Evolutionary conservation across 306 rosid species (phyloP), one percentile per base, ranked within the genome.

Genomic region (Sphenostylis stenocarpa): DNA sequence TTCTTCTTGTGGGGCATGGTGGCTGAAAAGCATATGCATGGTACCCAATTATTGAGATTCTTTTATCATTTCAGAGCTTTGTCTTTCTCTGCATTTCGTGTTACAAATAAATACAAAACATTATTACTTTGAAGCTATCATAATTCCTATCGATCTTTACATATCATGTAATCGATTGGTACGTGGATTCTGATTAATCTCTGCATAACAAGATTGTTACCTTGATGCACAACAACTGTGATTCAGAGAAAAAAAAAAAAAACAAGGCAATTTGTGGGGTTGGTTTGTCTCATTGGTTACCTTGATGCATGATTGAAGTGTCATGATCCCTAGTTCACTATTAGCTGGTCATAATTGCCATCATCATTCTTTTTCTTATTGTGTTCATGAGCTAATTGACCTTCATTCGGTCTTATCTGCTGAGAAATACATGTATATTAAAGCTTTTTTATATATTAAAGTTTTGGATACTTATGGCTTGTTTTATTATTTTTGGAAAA

Each of bases 1-100:
- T 20, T 47, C 52, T 36, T 45, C 26, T 36, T 31, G 84, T 77
- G 70, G 85, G 84, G 65, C 77, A 49, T 14, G 77, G 75, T 14
- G 34, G 75, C 72, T 73, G 48, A 77, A 81, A 81, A 74, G 84
- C 77, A 45, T 45, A 45, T 45, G 17, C 51, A 38, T 48, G 23
- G 79, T 51, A 80, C 60, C 12, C 21, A 36, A 75, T 29, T 75
- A 56, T 71, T 29, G 57, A 68, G 81, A 70, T 62, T 81, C 58
- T 34, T 61, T 43, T 57, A 23, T n/a, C 17, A 52, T 73, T 72
- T 53, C 62, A 75, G 69, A 76, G 36, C 17, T 65, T 68, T 80
- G 63, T 72, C 60, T 76, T 75, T 77, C 23, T 71, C 29, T 73
- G 21, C 66, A 76, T 48, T 44, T 26, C 17, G 56, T 60, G 29